Evolutionary conservation across 2,329 filamentous ascomycete species (phyloP).

Genomic region (Harringtonia lauricola): DNA sequence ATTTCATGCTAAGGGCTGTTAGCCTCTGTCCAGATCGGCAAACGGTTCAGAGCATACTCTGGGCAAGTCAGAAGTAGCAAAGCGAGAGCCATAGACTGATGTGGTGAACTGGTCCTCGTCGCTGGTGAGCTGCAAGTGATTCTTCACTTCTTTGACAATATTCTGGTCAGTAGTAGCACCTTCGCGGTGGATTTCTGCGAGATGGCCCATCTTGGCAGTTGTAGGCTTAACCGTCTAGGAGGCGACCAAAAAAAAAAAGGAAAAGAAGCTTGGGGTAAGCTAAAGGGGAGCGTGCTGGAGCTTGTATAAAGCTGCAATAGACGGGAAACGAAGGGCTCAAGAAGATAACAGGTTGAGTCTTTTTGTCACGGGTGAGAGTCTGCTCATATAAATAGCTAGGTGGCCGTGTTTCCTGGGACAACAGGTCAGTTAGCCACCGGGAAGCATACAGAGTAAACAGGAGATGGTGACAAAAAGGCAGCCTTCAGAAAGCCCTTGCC

Average conservation of each 20-base stretch:
- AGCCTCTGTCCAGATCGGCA: not conserved
- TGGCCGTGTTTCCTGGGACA: no score
- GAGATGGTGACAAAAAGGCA: no score
- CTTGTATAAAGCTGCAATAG: no score
- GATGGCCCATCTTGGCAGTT: constrained; percentile 37
- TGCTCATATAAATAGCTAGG: no score
- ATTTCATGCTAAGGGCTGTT: constrained; percentile 53
- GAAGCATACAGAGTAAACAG: no score
- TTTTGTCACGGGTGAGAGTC: no score
- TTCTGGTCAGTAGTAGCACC: constrained; percentile 15
- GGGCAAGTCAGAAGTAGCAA: constrained; percentile 71
- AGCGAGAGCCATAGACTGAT: constrained; percentile 80
- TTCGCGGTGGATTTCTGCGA: constrained; percentile 29
- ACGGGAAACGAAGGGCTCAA: no score
- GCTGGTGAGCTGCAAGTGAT: constrained; percentile 36
- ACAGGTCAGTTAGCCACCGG: no score
- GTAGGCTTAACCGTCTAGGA: not conserved
- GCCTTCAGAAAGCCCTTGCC: no score
- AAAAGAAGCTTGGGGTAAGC: not conserved
- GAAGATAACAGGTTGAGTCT: no score
- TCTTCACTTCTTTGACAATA: constrained; percentile 26
- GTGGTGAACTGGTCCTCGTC: constrained; percentile 54
- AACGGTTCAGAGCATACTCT: constrained; percentile 14
- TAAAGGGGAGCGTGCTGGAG: not conserved
- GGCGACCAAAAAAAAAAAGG: not conserved